phyloP scores from a whole-genome alignment of 495 filamentous ascomycete species.

The Aspergillus haitiensis region DNA sequence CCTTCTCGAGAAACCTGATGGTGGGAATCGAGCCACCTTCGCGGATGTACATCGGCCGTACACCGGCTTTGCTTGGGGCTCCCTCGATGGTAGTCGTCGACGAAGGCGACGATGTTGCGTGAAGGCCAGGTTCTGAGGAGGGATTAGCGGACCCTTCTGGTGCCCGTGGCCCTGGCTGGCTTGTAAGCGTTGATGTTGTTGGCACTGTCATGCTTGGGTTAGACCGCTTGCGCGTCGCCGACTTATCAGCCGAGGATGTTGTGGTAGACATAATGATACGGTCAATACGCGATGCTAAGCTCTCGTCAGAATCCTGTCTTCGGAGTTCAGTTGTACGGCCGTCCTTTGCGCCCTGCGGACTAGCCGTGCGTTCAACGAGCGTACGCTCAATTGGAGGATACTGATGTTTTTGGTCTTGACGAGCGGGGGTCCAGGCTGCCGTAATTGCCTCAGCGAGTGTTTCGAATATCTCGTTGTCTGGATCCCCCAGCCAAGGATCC shows the following conservation, averaged over 20 bases:
- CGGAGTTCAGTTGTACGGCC: conserved; percentile 24
- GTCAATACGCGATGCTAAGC: conserved; percentile 48
- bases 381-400: conserved; percentile 31
- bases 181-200: conserved; percentile 60
- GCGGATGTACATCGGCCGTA: conserved; percentile 76
- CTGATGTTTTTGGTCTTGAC: conserved; percentile 32
- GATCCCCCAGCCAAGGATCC: conserved; percentile 94
- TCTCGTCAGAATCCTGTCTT: conserved; percentile 46
- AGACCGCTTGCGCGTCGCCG: conserved; percentile 39
- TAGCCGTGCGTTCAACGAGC: conserved; percentile 18
- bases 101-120: background rate
- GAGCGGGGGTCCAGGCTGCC: conserved; percentile 64
- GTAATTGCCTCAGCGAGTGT: conserved; percentile 86
- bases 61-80: conserved; percentile 16
- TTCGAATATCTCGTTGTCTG: conserved; percentile 83
- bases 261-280: conserved; percentile 49
- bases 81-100: conserved; percentile 1
- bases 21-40: conserved; percentile 94
- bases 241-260: conserved; percentile 40
- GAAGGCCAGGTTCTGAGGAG: conserved; percentile 3
- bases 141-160: background rate
- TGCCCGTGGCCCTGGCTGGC: conserved; percentile 17
- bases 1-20: conserved; percentile 91
- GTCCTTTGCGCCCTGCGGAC: conserved; percentile 15
- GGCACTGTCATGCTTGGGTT: conserved; percentile 44